Evolutionary conservation across 2,329 filamentous ascomycete genomes (phyloP).

Genomic region (Sphaerulina musiva): DNA sequence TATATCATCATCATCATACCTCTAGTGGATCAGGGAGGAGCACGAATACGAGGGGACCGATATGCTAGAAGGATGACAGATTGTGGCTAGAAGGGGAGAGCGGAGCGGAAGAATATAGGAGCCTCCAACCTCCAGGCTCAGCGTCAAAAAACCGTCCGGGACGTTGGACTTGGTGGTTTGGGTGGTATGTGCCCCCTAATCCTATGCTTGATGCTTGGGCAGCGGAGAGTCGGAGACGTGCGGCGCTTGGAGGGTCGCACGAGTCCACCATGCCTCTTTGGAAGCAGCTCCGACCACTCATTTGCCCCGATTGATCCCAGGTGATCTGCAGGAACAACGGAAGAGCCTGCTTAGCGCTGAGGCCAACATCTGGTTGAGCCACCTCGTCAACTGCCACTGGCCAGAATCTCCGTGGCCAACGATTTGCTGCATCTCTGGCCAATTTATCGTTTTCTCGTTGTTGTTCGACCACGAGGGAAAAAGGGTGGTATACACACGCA

Average conservation of each 20-base stretch:
- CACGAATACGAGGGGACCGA: slow-evolving; percentile 2
- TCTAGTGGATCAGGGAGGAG: slow-evolving; percentile 2
- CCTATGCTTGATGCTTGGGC: slow-evolving; percentile 8
- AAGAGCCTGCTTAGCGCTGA: slow-evolving; percentile 7
- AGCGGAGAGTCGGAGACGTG: not conserved
- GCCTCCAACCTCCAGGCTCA: not conserved
- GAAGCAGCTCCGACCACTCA: slow-evolving; percentile 6
- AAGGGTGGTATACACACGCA: not conserved
- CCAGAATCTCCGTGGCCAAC: slow-evolving; percentile 6
- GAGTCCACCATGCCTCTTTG: slow-evolving; percentile 10
- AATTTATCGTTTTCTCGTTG: not conserved
- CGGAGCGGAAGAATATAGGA: not conserved
- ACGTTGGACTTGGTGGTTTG: not conserved
- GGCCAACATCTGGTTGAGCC: slow-evolving; percentile 4
- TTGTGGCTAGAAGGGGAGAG: not conserved
- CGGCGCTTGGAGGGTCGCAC: not conserved
- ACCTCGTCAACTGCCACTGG: not conserved
- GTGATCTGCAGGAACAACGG: slow-evolving; percentile 15
- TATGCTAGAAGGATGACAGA: slow-evolving; percentile 5
- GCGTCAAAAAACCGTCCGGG: not conserved
- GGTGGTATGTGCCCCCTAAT: slow-evolving; percentile 12
- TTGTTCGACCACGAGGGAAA: not conserved
- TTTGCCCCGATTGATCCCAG: not conserved
- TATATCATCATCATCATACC: not conserved
- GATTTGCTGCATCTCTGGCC: not conserved